A percentile compares a stretch with the other conserved stretches of the same genome.
Conservation (phyloP, 345 rosid genomes). For the Erysimum cheiranthoides region DNA sequence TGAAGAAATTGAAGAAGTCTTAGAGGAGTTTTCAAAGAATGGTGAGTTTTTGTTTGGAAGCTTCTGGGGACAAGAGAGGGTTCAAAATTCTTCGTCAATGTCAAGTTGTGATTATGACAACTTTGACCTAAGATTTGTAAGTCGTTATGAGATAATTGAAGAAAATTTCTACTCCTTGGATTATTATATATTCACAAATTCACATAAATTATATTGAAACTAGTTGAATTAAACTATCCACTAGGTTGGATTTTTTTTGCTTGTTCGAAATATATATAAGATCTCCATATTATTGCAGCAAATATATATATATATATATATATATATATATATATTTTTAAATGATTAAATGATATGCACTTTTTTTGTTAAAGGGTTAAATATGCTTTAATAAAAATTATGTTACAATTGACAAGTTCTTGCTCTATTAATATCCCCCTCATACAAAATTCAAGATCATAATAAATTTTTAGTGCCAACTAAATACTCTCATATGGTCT, state of each 20-base stretch:
- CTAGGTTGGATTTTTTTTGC: background rate
- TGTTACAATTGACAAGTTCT: slow-evolving; percentile 13
- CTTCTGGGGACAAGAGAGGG: slow-evolving; percentile 70
- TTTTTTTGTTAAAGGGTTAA: too few relatives aligned
- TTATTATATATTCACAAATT: slow-evolving; percentile 33
- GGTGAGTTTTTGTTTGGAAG: slow-evolving; percentile 92
- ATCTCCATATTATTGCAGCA: background rate
- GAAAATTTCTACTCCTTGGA: slow-evolving; percentile 44
- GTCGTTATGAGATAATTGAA: slow-evolving; percentile 53
- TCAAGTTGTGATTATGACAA: slow-evolving; percentile 38
- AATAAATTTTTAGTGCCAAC: background rate
- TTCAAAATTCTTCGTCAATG: slow-evolving; percentile 40
- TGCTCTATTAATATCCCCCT: background rate
- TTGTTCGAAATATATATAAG: background rate
- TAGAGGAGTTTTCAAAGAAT: slow-evolving; percentile 58
- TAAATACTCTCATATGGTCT: background rate
- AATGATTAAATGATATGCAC: too few relatives aligned
- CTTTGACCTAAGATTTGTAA: slow-evolving; percentile 47
- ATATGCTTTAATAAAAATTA: slow-evolving; percentile 1
- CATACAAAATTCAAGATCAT: background rate
- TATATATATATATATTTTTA: too few relatives aligned
- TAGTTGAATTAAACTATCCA: background rate
- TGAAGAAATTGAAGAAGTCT: slow-evolving; percentile 62
- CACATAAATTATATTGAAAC: slow-evolving; percentile 6
- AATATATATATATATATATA: too few relatives aligned